These are phyloP conservation scores for Phlebiopsis gigantea DNA, from an alignment of 768 basidiomycete genomes.

Conservation along the genomic window DNA sequence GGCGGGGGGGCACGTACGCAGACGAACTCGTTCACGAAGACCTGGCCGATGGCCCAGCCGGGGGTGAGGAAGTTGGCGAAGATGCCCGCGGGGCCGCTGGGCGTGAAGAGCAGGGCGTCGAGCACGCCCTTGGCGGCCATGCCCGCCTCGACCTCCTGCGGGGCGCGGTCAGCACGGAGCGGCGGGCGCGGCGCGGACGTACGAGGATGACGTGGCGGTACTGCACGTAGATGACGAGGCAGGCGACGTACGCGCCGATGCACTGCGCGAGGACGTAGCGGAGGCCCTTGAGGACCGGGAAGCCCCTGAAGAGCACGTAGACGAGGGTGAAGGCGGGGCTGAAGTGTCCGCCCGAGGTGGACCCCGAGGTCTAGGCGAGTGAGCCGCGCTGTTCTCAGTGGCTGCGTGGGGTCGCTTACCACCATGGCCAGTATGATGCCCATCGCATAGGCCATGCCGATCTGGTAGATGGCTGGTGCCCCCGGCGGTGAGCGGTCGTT, in stretches of 20 bases:
- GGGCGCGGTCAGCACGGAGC: slow-evolving; percentile 30
- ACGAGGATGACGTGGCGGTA: slow-evolving; percentile 50
- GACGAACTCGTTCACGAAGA: slow-evolving; percentile 54
- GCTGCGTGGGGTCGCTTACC: slow-evolving; percentile 7
- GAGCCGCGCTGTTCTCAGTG: not conserved
- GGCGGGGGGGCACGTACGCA: slow-evolving; percentile 31
- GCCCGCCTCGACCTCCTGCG: slow-evolving; percentile 19
- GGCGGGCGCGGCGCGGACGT: slow-evolving; percentile 18
- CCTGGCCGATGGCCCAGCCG: slow-evolving; percentile 38
- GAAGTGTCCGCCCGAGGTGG: slow-evolving; percentile 36
- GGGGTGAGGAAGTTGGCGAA: slow-evolving; percentile 45
- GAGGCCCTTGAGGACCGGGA: slow-evolving; percentile 45
- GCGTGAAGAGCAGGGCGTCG: slow-evolving; percentile 25
- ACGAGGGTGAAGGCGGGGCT: slow-evolving; percentile 55
- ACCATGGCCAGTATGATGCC: slow-evolving; percentile 33
- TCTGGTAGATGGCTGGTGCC: slow-evolving; percentile 25
- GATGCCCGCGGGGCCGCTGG: slow-evolving; percentile 35
- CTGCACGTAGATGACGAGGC: slow-evolving; percentile 54
- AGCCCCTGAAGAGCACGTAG: slow-evolving; percentile 46
- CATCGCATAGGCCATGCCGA: slow-evolving; percentile 33
- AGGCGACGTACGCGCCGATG: slow-evolving; percentile 60
- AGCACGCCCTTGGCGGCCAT: slow-evolving; percentile 19
- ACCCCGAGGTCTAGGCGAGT: slow-evolving; percentile 1
- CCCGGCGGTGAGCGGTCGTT: not conserved
- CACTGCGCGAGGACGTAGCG: slow-evolving; percentile 61